A percentile compares a stretch with the other conserved stretches of the same genome.
Conservation (phyloP, 768 basidiomycete species). For the Pleurotus citrinopileatus region DNA sequence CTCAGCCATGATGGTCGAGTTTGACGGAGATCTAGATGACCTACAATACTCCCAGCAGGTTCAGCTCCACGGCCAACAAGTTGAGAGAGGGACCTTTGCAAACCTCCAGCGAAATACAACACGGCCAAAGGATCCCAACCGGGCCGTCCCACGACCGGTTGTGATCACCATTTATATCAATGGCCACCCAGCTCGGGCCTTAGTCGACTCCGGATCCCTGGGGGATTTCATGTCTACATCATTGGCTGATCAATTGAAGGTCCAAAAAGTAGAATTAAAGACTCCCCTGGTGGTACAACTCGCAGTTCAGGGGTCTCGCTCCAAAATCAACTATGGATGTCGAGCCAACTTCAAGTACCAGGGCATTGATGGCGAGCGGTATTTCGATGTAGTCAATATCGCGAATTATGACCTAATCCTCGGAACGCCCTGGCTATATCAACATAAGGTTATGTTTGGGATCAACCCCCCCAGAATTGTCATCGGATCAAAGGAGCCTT, state of each 20-base stretch:
- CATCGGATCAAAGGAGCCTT: constrained; percentile 11
- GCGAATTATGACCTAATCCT: constrained; percentile 36
- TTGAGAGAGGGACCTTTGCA: neutral
- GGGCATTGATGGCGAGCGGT: constrained; percentile 20
- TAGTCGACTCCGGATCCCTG: constrained; percentile 36
- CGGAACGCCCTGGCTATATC: constrained; percentile 30
- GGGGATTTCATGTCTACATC: constrained; percentile 35
- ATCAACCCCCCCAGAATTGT: constrained; percentile 21
- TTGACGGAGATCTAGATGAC: neutral
- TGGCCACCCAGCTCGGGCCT: constrained; percentile 24
- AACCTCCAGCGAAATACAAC: constrained; percentile 12
- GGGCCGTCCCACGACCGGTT: constrained; percentile 25
- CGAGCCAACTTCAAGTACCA: constrained; percentile 29
- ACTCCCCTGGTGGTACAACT: constrained; percentile 33
- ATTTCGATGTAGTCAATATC: constrained; percentile 36
- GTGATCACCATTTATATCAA: constrained; percentile 27
- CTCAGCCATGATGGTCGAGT: neutral
- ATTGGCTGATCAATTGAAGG: constrained; percentile 31
- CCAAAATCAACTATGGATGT: constrained; percentile 28
- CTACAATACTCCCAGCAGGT: neutral
- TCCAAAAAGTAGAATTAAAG: constrained; percentile 20
- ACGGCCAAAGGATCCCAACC: constrained; percentile 9
- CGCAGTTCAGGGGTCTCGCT: constrained; percentile 34
- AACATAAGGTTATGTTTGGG: constrained; percentile 26
- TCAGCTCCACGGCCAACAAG: neutral